Base-by-base conservation (phyloP, 331 rosid genomes). In the Ulmus americana region DNA sequence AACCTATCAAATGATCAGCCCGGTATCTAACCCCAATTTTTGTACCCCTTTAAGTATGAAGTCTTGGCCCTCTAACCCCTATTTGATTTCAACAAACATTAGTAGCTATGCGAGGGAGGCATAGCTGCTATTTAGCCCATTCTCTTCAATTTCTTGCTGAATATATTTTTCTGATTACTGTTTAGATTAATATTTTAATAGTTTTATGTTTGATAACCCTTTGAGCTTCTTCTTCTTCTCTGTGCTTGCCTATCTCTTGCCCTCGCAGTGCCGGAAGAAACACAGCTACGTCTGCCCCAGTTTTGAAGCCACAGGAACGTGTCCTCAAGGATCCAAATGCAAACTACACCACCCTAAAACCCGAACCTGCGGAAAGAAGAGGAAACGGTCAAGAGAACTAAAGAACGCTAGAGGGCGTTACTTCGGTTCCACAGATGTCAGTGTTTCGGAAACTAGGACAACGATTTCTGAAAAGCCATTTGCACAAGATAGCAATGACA, bases 321-420 rank as follows among this genome's bases (percentile, higher is more conserved):
- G 99, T 64, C 61, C 83, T 12, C 77, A 79, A 71, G 88, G 87
- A 56, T 55, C 76, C 64, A 84, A 78, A 62, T 94, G 99, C 90
- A 94, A 85, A 80, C 97, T 94, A 74, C 96, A 85, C 71, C 97
- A 94, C 71, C 97, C 96, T 4, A 78, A 72, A 74, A 84, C 61
- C 59, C 82, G 76, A 64, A 70, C 77, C 6, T 79, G 73, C 58
- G 91, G 85, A 68, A 94, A 86, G 88, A 87, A 85, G 82, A 82
- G 84, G 84, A 90, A 84, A 70, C 84, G 86, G 74, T 60, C 81
- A 10, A 80, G 64, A 76, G 77, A 72, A 60, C 79, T 58, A 64
- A 83, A 65, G 69, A 83, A 78, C 7, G 59, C 67, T 51, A 70
- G 76, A 51, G 86, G 88, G 18, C 97, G 95, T 10, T 88, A 91